phyloP scores from a whole-genome alignment of 768 basidiomycete genomes.

The Ephemerocybe angulata region DNA sequence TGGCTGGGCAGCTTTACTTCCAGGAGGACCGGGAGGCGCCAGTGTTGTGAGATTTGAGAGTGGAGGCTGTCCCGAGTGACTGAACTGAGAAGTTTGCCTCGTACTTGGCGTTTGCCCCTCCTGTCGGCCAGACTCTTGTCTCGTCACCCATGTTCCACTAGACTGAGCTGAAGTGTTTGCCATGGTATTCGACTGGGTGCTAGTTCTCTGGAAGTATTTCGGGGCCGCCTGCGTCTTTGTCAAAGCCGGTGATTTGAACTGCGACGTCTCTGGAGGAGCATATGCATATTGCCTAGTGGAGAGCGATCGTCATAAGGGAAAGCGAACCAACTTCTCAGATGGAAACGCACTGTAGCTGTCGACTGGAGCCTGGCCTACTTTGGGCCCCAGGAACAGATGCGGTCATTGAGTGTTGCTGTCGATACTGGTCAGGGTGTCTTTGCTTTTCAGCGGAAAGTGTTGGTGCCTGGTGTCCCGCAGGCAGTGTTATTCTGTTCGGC shows the following conservation, averaged over 20 bases:
- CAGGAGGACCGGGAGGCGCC: not conserved
- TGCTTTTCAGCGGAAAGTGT: conserved; percentile 31
- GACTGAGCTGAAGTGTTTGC: not conserved
- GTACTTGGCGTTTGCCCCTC: not conserved
- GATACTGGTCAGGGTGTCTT: conserved; percentile 17
- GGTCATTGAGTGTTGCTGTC: too few relatives aligned
- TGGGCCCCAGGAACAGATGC: not conserved
- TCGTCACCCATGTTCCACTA: not conserved
- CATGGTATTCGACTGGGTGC: conserved; percentile 3
- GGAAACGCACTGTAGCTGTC: conserved; percentile 26
- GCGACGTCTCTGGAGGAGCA: conserved; percentile 42
- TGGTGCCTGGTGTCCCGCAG: conserved; percentile 54
- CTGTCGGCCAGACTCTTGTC: not conserved
- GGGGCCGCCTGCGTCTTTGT: conserved; percentile 43
- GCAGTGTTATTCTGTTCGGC: conserved; percentile 66
- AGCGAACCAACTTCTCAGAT: conserved; percentile 5
- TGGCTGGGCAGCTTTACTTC: not conserved
- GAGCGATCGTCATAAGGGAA: conserved; percentile 16
- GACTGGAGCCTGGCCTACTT: conserved; percentile 13
- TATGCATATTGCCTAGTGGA: conserved; percentile 65
- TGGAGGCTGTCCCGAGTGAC: conserved; percentile 1
- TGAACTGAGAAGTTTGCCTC: not conserved
- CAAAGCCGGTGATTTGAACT: conserved; percentile 34
- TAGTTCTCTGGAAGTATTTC: conserved; percentile 33
- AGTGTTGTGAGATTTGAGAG: conserved; percentile 14